Base-by-base conservation (phyloP, 192 early-diverging fungal species). In the Hyaloraphidium curvatum region DNA sequence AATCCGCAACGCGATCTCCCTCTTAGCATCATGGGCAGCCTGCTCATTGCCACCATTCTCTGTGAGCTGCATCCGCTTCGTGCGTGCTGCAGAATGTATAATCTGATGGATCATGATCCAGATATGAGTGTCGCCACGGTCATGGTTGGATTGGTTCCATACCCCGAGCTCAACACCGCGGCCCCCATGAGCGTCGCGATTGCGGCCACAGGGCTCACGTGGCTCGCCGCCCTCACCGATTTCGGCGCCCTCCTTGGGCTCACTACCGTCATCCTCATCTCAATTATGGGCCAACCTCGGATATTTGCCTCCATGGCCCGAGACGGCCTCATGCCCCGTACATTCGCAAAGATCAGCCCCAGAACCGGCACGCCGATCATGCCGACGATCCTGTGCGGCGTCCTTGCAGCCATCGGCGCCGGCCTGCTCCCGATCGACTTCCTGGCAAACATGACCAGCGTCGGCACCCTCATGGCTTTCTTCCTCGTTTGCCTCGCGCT, bases 291-390 rank as follows among this genome's bases (percentile, higher is more conserved):
- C 30, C 90, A 93, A 64, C 81, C 87, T 1, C 86, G 90, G 54
- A 85, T 93, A 30, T 83, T 89, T 48, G 78, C 81, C 29, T 68
- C 82, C 27, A 89, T 93, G 90, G 79, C 86, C 19, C 62, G 78
- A 28, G 89, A 93, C 65, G 87, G 90, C 2, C 60, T 93, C 27
- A 67, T 92, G 14, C 86, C 87, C 1, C 31, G 61, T 11, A 53
- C 75, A 7, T 81, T 89, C 55, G 71, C 78, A 19, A 74, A 75
- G 30, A 64, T 89, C 30, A 80, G 89, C 58, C 77, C 72, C 14
- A 57, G 30, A 19, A 31, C 40, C 17, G 41, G 29, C 22, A 29
- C 39, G 16, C 59, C 43, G 7, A 48, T 48, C 25, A 25, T n/a
- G n/a, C 66, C 83, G 9, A 90, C 84, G 1, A 40, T 84, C 30